These are phyloP conservation scores for Camelina neglecta DNA, from an alignment of 345 rosid genomes.

Conservation along the genomic window DNA sequence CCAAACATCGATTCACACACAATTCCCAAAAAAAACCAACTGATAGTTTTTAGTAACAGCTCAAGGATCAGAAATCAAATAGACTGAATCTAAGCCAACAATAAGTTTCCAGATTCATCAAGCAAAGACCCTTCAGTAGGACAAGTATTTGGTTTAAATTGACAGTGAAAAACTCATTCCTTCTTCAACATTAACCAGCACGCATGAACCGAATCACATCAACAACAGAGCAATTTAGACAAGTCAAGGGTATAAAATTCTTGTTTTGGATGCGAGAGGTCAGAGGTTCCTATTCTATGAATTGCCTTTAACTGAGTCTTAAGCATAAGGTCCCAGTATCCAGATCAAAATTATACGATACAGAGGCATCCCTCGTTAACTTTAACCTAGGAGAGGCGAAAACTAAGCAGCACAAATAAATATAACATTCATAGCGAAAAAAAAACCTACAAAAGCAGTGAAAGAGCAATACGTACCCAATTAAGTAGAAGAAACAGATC, in stretches of 20 bases:
- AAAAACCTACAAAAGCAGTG: neutral
- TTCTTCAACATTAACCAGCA: neutral
- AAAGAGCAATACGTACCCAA: constrained; percentile 16
- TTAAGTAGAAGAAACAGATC: constrained; percentile 4
- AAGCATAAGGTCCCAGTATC: neutral
- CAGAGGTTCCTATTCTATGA: neutral
- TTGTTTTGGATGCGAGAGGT: neutral
- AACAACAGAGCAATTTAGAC: neutral
- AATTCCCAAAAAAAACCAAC: neutral
- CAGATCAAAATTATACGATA: neutral
- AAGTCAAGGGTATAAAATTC: neutral
- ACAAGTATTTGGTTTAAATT: neutral
- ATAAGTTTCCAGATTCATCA: neutral
- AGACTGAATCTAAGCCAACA: neutral
- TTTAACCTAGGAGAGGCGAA: neutral
- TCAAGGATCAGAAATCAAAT: neutral
- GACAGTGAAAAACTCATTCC: neutral
- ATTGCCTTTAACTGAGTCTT: constrained; percentile 5
- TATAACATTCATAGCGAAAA: neutral
- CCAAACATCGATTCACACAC: neutral
- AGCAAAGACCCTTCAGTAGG: neutral
- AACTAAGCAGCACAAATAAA: neutral
- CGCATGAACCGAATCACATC: neutral
- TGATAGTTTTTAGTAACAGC: neutral
- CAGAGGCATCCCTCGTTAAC: neutral